Percentiles rank a stretch among this genome's conserved stretches.
Conservation (phyloP, 148 eudicot genomes). For the Amaranthus cruentus region DNA sequence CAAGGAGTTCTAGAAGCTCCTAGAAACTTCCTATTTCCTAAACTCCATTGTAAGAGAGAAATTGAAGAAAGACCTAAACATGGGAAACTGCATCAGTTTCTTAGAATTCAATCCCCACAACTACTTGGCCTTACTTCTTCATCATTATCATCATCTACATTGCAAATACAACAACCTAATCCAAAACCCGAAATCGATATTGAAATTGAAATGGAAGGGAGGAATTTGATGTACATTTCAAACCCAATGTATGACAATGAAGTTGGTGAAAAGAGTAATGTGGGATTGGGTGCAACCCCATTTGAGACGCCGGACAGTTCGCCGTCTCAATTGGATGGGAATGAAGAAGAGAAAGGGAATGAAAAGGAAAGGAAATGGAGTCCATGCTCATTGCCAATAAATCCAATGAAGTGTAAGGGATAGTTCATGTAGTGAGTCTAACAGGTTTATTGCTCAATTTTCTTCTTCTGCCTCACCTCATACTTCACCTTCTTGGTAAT, state of each 20-base stretch:
- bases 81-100: slow-evolving; percentile 34
- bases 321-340: slow-evolving; percentile 50
- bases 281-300: slow-evolving; percentile 42
- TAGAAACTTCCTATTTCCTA: slow-evolving; percentile 65
- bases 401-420: slow-evolving; percentile 64
- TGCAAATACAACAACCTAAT: not conserved
- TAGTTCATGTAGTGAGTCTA: slow-evolving; percentile 43
- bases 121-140: slow-evolving; percentile 23
- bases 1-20: slow-evolving; percentile 71
- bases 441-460: slow-evolving; percentile 36
- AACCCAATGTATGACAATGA: slow-evolving; percentile 69
- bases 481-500: slow-evolving; percentile 72
- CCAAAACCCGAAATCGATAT: slow-evolving; percentile 3
- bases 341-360: slow-evolving; percentile 12
- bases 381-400: slow-evolving; percentile 30
- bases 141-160: slow-evolving; percentile 29
- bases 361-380: not conserved
- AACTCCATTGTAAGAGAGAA: slow-evolving; percentile 29
- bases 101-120: slow-evolving; percentile 25
- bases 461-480: slow-evolving; percentile 56
- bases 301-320: slow-evolving; percentile 76
- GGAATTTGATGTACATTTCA: slow-evolving; percentile 58
- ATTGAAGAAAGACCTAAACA: not conserved
- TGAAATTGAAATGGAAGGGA: not conserved
- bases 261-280: slow-evolving; percentile 15